Percentiles rank a stretch among this genome's conserved stretches.
Conservation (phyloP, 805 yeast genomes). For the Kazachstania taianensis region DNA sequence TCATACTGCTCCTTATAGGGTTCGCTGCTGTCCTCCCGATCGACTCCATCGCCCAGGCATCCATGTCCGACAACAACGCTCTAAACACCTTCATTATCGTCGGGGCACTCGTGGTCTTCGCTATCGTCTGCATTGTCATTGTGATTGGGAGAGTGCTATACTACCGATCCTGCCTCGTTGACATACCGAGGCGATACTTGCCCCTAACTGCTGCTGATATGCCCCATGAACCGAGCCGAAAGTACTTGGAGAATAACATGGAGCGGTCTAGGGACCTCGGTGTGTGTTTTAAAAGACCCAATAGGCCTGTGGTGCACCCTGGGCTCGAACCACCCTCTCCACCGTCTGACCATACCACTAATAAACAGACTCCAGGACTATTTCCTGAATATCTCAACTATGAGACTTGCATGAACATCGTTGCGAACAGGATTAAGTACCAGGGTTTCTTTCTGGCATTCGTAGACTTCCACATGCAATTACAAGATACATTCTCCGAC, state of each 20-base stretch:
- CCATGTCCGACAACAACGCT: conserved; percentile 48
- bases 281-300: conserved; percentile 33
- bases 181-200: conserved; percentile 70
- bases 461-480: conserved; percentile 19
- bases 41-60: conserved; percentile 60
- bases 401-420: conserved; percentile 50
- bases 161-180: conserved; percentile 49
- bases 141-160: conserved; percentile 51
- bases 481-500: conserved; percentile 22
- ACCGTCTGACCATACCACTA: conserved; percentile 12
- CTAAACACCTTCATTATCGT: conserved; percentile 75
- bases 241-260: conserved; percentile 33
- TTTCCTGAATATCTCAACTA: conserved; percentile 34
- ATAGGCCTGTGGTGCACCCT: conserved; percentile 37
- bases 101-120: conserved; percentile 54
- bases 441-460: conserved; percentile 34
- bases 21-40: conserved; percentile 66
- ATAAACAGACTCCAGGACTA: conserved; percentile 3
- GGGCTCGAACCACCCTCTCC: conserved; percentile 41
- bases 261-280: conserved; percentile 35
- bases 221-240: conserved; percentile 35
- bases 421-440: conserved; percentile 48
- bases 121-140: conserved; percentile 39
- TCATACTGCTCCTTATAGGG: conserved; percentile 37
- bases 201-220: conserved; percentile 56